Evolutionary conservation across 1,139 yeast species (phyloP), one percentile per base, ranked within the genome.

Genomic region (Taphrina wiesneri): DNA sequence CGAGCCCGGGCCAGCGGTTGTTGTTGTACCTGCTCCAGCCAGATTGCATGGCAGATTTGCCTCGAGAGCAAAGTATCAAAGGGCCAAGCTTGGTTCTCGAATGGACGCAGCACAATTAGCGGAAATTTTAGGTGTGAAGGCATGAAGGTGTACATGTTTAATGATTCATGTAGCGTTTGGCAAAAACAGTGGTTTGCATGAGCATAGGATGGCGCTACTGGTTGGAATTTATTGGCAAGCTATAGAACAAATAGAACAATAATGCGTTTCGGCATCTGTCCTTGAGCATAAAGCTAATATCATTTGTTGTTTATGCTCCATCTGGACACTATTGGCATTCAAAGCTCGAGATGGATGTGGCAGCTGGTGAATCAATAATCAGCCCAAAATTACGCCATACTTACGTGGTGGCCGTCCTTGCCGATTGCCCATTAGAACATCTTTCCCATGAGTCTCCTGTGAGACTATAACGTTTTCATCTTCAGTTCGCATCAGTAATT

Each of bases 61-160:
- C 49, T 62, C 60, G 23, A 63, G 66, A n/a, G 66, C 66, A 28
- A 63, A 63, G 63, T 63, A 56, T 36, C 62, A 51, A 45, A 28
- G 63, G 45, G 60, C 57, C 39, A 63, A 63, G 63, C 39, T 51
- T 34, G 66, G 60, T 36, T 43, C 47, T 6, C 51, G 56, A 2
- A 45, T 47, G 66, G 56, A 56, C 36, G 66, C 63, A 21, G 52
- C 30, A 7, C 56, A 49, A 47, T 28, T 63, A 51, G 63, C 63
- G 19, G 66, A 63, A 52, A 56, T 63, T 11, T 43, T 63, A 9
- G 66, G 66, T 5, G 59, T 56, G 30, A 63, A 62, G 49, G 65
- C 65, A 7, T 62, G 30, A n/a, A 39, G 39, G 6, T 21, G 5
- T 15, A 4, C n/a, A 19, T 39, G 6, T 30, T 39, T 3, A 4